Percentiles rank a stretch among this genome's conserved stretches.
Conservation (phyloP, 2,329 filamentous ascomycete genomes). For the Coniosporium tulheliwenetii region DNA sequence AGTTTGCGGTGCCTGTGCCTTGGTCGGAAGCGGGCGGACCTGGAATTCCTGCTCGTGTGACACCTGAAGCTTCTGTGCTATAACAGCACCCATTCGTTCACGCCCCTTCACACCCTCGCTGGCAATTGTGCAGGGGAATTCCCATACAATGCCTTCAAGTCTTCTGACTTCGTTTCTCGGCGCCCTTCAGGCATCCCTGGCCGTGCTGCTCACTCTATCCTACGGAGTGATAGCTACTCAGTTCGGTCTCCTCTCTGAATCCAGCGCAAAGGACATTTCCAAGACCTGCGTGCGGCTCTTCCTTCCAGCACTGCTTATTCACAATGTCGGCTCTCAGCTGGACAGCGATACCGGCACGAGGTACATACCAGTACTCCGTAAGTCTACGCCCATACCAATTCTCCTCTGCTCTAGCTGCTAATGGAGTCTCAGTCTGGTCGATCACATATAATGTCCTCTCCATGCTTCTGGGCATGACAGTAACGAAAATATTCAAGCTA, state of each 20-base stretch:
- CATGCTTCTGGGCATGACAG: constrained; percentile 27
- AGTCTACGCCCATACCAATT: constrained; percentile 1
- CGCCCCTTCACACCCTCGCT: too few relatives aligned
- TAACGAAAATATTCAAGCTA: constrained; percentile 30
- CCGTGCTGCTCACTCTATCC: constrained; percentile 37
- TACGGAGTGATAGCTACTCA: constrained; percentile 36
- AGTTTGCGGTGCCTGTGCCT: too few relatives aligned
- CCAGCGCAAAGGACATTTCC: constrained; percentile 36
- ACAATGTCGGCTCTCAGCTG: constrained; percentile 36
- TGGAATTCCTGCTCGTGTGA: too few relatives aligned
- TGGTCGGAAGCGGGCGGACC: too few relatives aligned
- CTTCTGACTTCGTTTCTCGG: constrained; percentile 30
- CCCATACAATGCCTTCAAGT: constrained; percentile 7
- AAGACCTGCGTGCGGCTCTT: constrained; percentile 37
- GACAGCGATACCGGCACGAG: constrained; percentile 28
- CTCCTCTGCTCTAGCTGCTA: neutral
- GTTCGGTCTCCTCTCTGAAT: constrained; percentile 30
- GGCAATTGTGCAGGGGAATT: too few relatives aligned
- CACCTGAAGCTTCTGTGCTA: too few relatives aligned
- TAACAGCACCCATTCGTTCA: too few relatives aligned
- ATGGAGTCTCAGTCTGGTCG: constrained; percentile 28
- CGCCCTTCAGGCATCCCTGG: constrained; percentile 38
- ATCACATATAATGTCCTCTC: constrained; percentile 33
- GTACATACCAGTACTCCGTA: constrained; percentile 34
- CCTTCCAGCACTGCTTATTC: constrained; percentile 36